Evolutionary conservation across 148 eudicot species (phyloP).

Genomic region (Nyssa sinensis): DNA sequence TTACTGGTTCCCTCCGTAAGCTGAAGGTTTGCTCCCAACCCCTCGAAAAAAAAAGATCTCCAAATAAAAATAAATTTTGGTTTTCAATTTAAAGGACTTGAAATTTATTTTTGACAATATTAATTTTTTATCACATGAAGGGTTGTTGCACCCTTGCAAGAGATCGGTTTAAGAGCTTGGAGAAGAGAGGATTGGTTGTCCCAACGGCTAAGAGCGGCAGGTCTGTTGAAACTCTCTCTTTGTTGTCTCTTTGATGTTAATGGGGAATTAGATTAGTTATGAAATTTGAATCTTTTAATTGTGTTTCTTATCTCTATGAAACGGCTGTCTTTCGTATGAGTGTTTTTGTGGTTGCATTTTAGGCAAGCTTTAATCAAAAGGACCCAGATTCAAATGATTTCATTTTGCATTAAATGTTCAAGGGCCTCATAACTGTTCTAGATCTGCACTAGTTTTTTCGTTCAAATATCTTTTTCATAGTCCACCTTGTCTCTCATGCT

Average conservation of each 20-base stretch:
- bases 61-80: not conserved
- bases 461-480: not conserved
- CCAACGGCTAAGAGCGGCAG: conserved; percentile 78
- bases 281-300: conserved; percentile 6
- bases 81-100: conserved; percentile 1
- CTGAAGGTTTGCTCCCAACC: conserved; percentile 78
- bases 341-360: not conserved
- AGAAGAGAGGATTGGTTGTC: conserved; percentile 82
- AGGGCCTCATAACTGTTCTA: not conserved
- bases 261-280: not conserved
- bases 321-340: no score
- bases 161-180: conserved; percentile 89
- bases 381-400: no score
- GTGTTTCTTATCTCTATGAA: not conserved
- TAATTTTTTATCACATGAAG: conserved; percentile 37
- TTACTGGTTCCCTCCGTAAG: conserved; percentile 87
- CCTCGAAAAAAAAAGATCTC: no score
- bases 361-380: not conserved
- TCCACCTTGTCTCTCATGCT: not conserved
- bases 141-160: conserved; percentile 85
- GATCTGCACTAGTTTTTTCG: not conserved
- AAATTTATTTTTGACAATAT: not conserved
- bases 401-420: not conserved
- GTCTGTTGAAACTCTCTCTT: conserved; percentile 29
- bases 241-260: conserved; percentile 2